Percentiles rank a stretch among this genome's conserved stretches.
These are phyloP conservation scores for Sporisorium scitamineum DNA, from an alignment of 1,284 basidiomycete species.

Conservation along the genomic window DNA sequence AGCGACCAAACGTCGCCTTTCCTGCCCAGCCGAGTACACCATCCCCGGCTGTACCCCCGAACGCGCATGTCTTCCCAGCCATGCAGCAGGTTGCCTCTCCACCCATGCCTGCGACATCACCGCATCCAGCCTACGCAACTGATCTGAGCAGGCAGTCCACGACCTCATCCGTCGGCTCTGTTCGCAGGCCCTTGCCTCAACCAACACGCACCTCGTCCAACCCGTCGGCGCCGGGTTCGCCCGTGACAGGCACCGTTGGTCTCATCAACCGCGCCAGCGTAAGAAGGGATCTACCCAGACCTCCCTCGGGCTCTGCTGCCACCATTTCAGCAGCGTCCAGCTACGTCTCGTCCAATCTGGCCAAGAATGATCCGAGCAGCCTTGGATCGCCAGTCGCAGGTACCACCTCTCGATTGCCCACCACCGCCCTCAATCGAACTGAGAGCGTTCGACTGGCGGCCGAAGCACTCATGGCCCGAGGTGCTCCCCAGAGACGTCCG, in stretches of 20 bases:
- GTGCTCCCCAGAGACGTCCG: slow-evolving; percentile 49
- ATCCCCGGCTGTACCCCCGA: slow-evolving; percentile 3
- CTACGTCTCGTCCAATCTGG: slow-evolving; percentile 21
- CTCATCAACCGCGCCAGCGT: slow-evolving; percentile 35
- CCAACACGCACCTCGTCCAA: slow-evolving; percentile 44
- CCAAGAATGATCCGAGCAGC: slow-evolving; percentile 18
- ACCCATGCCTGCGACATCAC: slow-evolving; percentile 11
- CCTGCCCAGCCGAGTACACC: slow-evolving; percentile 10
- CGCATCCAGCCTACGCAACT: slow-evolving; percentile 22
- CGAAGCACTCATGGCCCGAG: slow-evolving; percentile 61
- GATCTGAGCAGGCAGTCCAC: slow-evolving; percentile 48
- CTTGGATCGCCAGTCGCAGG: slow-evolving; percentile 31
- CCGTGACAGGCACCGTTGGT: slow-evolving; percentile 15
- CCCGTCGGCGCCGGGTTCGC: slow-evolving; percentile 39
- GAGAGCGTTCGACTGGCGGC: slow-evolving; percentile 59
- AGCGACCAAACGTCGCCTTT: slow-evolving; percentile 13
- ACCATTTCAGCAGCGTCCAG: slow-evolving; percentile 31
- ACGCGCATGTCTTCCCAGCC: slow-evolving; percentile 14
- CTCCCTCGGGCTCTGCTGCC: slow-evolving; percentile 36
- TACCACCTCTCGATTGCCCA: slow-evolving; percentile 28
- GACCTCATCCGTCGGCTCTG: slow-evolving; percentile 40
- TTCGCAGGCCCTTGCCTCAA: slow-evolving; percentile 44
- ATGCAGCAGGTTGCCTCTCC: slow-evolving; percentile 22
- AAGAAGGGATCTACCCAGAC: slow-evolving; percentile 41
- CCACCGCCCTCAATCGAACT: slow-evolving; percentile 43